phyloP scores from a whole-genome alignment of 176 grass and related monocot genomes.

The Bothriochloa decipiens region DNA sequence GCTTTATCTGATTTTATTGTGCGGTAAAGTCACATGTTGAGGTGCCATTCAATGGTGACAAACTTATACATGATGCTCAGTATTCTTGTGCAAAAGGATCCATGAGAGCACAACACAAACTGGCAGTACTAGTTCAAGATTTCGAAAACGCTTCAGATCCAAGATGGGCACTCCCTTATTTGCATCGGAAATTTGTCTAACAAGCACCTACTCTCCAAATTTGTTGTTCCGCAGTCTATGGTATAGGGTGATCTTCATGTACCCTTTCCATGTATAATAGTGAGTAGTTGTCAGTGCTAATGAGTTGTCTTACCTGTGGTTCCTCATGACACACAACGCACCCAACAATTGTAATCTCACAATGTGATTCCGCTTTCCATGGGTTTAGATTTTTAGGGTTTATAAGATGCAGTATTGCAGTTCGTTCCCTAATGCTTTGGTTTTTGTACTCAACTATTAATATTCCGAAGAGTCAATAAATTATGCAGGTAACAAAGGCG shows the following conservation, averaged over 20 bases:
- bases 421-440: neutral
- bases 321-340: neutral
- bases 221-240: neutral
- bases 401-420: neutral
- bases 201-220: neutral
- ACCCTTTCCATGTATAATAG: neutral
- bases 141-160: constrained; percentile 4
- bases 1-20: no score
- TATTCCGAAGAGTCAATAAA: no score
- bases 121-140: neutral
- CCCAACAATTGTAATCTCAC: neutral
- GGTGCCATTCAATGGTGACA: constrained; percentile 42
- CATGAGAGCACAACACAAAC: constrained; percentile 11
- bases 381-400: no score
- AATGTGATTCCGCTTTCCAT: neutral
- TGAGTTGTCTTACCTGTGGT: neutral
- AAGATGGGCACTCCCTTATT: constrained; percentile 20
- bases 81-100: constrained; percentile 26
- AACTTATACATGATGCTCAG: neutral
- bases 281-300: neutral
- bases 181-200: neutral
- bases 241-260: neutral
- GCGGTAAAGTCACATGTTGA: neutral
- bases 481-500: no score
- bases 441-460: no score